Evolutionary conservation across 2,329 filamentous ascomycete genomes (phyloP).

Genomic region (Neurospora crassa): DNA sequence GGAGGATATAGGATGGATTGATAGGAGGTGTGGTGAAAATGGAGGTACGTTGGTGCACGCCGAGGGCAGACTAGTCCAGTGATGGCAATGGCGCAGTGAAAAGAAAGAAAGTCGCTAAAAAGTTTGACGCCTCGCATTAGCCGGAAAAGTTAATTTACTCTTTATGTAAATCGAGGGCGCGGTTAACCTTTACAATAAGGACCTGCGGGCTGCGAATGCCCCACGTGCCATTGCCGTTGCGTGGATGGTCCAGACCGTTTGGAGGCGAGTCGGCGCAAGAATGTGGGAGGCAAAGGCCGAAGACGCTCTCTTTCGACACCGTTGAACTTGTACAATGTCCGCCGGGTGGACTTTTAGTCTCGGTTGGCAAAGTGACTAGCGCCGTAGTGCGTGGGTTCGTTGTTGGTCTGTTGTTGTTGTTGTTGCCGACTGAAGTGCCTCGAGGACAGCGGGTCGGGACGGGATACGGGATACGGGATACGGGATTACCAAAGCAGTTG

Average conservation of each 20-base stretch:
- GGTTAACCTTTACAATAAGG: background rate
- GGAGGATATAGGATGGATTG: background rate
- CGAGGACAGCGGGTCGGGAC: background rate
- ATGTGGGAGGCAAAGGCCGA: background rate
- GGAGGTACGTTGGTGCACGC: background rate
- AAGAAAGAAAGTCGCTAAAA: background rate
- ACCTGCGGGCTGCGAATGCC: background rate
- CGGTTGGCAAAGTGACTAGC: background rate
- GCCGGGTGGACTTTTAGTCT: background rate
- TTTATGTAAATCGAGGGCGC: background rate
- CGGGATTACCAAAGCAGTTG: background rate
- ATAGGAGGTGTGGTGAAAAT: background rate
- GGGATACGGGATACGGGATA: background rate
- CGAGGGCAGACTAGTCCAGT: background rate
- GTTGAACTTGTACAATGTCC: background rate
- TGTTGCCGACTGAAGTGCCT: background rate
- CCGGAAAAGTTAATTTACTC: background rate
- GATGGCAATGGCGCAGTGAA: background rate
- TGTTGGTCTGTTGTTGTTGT: background rate
- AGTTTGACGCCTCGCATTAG: background rate
- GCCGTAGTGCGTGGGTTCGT: background rate
- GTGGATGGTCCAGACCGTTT: background rate
- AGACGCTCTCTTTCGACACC: background rate
- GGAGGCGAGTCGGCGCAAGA: background rate
- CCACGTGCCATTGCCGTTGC: background rate